Evolutionary conservation across 2,329 filamentous ascomycete species (phyloP).

Genomic region (Madurella fahalii): DNA sequence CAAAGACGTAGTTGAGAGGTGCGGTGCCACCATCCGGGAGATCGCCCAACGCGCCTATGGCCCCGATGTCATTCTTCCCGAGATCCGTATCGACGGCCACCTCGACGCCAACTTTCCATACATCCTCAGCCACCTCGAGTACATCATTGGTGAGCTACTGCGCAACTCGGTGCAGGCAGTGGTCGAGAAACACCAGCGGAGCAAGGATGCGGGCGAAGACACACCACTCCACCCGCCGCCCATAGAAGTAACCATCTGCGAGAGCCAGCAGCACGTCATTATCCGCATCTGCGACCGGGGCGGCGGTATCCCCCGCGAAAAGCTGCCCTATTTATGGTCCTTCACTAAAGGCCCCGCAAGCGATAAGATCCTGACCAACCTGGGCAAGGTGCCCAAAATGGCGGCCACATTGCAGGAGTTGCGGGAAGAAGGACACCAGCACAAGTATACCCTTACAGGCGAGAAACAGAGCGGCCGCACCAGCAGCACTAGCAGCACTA

Average conservation of each 20-base stretch:
- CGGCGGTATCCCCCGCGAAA: conserved; percentile 80
- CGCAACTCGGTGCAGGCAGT: conserved; percentile 93
- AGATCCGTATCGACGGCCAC: conserved; percentile 80
- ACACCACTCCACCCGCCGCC: conserved; percentile 58
- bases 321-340: conserved; percentile 89
- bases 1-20: conserved; percentile 80
- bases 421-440: conserved; percentile 40
- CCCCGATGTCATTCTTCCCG: conserved; percentile 65
- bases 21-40: conserved; percentile 69
- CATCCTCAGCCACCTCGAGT: conserved; percentile 92
- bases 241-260: conserved; percentile 91
- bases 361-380: conserved; percentile 73
- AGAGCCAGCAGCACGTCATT: conserved; percentile 90
- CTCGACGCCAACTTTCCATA: conserved; percentile 90
- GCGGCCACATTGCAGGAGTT: conserved; percentile 91
- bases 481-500: conserved; percentile 30
- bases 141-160: conserved; percentile 91
- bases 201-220: conserved; percentile 25
- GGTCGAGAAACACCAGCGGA: conserved; percentile 63
- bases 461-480: neutral
- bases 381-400: conserved; percentile 82
- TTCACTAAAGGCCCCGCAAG: conserved; percentile 90
- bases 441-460: neutral
- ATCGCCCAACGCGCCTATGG: conserved; percentile 74
- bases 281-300: conserved; percentile 94